Evolutionary conservation across 768 basidiomycete genomes (phyloP).

Genomic region (Lanmaoa rubissima): DNA sequence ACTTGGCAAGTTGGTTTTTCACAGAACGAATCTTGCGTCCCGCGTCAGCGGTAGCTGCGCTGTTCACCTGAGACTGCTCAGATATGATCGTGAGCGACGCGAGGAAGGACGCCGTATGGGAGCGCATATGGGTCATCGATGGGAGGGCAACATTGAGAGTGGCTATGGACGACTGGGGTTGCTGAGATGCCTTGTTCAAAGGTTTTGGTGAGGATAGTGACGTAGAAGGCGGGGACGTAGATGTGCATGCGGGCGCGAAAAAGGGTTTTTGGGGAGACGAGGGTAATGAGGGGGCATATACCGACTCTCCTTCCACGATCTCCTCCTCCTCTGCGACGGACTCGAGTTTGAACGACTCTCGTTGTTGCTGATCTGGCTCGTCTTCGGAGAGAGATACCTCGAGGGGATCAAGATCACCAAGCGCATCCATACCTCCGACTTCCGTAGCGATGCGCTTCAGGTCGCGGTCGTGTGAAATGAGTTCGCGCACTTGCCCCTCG

Average conservation of each 20-base stretch:
- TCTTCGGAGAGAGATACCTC: constrained; percentile 36
- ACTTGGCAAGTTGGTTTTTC: constrained; percentile 79
- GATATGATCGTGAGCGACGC: constrained; percentile 74
- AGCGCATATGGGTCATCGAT: constrained; percentile 68
- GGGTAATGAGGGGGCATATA: constrained; percentile 39
- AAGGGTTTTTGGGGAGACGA: constrained; percentile 55
- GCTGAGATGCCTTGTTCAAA: constrained; percentile 16
- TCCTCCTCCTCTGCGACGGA: constrained; percentile 41
- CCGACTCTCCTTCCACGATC: constrained; percentile 39
- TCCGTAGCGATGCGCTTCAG: constrained; percentile 75
- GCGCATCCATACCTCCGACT: constrained; percentile 71
- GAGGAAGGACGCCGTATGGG: constrained; percentile 71
- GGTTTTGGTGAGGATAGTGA: constrained; percentile 34
- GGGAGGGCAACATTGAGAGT: constrained; percentile 42
- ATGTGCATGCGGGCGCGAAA: constrained; percentile 49
- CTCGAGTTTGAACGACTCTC: constrained; percentile 32
- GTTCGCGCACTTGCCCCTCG: constrained; percentile 76
- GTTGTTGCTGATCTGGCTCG: constrained; percentile 26
- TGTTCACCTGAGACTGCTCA: constrained; percentile 87
- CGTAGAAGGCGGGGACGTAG: constrained; percentile 53
- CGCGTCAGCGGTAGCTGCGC: constrained; percentile 80
- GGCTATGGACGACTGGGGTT: constrained; percentile 29
- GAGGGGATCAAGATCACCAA: constrained; percentile 68
- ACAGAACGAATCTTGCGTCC: constrained; percentile 83
- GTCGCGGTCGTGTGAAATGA: constrained; percentile 77